These are phyloP conservation scores for Calendula officinalis DNA, from an alignment of 129 eudicot species.

Conservation along the genomic window DNA sequence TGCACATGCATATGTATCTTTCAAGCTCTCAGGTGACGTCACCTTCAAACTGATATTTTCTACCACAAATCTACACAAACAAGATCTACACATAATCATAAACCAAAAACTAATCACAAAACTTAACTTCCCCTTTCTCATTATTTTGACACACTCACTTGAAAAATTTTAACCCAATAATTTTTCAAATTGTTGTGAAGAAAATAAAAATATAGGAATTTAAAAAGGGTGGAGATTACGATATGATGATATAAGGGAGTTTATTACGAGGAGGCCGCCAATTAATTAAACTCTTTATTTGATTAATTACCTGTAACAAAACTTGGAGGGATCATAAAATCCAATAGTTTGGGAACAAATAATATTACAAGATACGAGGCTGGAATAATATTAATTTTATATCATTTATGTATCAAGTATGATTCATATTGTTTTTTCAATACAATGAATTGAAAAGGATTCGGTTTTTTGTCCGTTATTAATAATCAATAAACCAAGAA, in stretches of 20 bases:
- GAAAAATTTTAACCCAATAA: background rate
- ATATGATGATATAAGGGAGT: background rate
- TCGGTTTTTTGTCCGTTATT: too few relatives aligned
- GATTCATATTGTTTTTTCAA: too few relatives aligned
- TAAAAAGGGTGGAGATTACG: background rate
- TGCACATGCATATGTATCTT: constrained; percentile 61
- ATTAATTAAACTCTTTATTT: background rate
- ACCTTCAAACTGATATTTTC: constrained; percentile 77
- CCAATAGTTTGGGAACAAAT: constrained; percentile 1
- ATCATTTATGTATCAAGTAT: background rate
- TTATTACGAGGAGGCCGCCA: background rate
- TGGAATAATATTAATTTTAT: too few relatives aligned
- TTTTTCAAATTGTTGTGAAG: background rate
- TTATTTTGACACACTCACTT: constrained; percentile 11
- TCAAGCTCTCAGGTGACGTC: constrained; percentile 53
- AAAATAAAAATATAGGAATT: background rate
- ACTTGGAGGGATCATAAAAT: constrained; percentile 1
- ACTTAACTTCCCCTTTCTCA: constrained; percentile 32
- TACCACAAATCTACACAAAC: constrained; percentile 72
- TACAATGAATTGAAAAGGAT: too few relatives aligned
- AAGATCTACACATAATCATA: constrained; percentile 34
- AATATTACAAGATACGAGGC: background rate
- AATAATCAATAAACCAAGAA: too few relatives aligned
- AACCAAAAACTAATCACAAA: constrained; percentile 43
- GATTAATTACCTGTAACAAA: constrained; percentile 3